These are phyloP conservation scores for Hypoxylon rubiginosum DNA, from an alignment of 2,329 filamentous ascomycete species.

Conservation along the genomic window DNA sequence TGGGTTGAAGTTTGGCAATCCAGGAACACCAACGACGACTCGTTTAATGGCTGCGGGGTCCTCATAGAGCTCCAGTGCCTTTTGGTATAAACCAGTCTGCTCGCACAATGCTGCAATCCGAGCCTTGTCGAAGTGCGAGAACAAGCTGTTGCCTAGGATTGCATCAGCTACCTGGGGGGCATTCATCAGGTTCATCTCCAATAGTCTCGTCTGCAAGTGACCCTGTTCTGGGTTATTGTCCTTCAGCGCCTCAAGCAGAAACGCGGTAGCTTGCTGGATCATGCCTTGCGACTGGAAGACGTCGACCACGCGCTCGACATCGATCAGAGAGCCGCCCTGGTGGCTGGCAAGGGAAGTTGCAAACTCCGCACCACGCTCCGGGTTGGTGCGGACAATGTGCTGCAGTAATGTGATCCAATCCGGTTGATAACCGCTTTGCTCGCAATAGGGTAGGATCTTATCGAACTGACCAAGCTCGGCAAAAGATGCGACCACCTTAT, in stretches of 20 bases:
- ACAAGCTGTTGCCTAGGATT: constrained; percentile 98
- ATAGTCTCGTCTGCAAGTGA: constrained; percentile 89
- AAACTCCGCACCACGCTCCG: constrained; percentile 95
- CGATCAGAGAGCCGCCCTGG: constrained; percentile 87
- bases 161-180: constrained; percentile 98
- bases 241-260: constrained; percentile 94
- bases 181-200: constrained; percentile 98
- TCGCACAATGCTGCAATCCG: constrained; percentile 93
- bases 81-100: constrained; percentile 87
- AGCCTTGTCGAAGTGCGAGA: constrained; percentile 93
- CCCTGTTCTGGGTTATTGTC: constrained; percentile 95
- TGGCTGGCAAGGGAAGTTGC: constrained; percentile 92
- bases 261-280: constrained; percentile 98
- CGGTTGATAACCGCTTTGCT: constrained; percentile 88
- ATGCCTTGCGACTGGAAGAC: constrained; percentile 98
- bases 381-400: constrained; percentile 90
- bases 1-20: constrained; percentile 85
- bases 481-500: constrained; percentile 95
- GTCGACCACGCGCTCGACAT: constrained; percentile 94
- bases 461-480: constrained; percentile 98
- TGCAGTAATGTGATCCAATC: constrained; percentile 94
- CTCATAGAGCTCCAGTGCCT: constrained; percentile 94
- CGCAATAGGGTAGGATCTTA: constrained; percentile 92
- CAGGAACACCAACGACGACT: constrained; percentile 84
- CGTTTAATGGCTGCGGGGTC: constrained; percentile 92